Conservation (phyloP, 179 eudicot genomes). For the Beta macrorhiza region DNA sequence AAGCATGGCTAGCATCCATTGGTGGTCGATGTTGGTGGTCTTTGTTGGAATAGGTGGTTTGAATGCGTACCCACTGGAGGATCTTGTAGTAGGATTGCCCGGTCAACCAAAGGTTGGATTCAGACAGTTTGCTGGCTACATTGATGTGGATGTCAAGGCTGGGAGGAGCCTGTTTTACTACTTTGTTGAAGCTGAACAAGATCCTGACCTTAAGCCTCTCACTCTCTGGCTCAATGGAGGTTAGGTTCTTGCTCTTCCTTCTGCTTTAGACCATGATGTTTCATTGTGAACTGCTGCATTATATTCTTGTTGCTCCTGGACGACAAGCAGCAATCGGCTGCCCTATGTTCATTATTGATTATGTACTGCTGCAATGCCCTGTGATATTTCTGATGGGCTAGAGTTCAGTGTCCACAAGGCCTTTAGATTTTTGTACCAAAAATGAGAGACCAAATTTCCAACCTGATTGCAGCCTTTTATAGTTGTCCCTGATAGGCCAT, state of each 20-base stretch:
- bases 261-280: not conserved
- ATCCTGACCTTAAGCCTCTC: slow-evolving; percentile 60
- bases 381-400: not conserved
- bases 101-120: slow-evolving; percentile 80
- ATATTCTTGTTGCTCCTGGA: not conserved
- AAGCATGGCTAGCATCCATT: not conserved
- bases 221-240: slow-evolving; percentile 97
- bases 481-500: not conserved
- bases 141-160: slow-evolving; percentile 68
- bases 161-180: slow-evolving; percentile 90
- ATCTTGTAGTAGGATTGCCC: slow-evolving; percentile 60
- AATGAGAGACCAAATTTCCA: not conserved
- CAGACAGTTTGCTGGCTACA: slow-evolving; percentile 74
- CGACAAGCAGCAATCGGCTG: not conserved
- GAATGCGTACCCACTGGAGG: slow-evolving; percentile 64
- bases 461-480: not conserved
- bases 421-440: not conserved
- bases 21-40: slow-evolving; percentile 26
- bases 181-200: slow-evolving; percentile 67
- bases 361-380: not conserved
- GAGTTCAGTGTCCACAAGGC: not conserved
- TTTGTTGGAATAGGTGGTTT: slow-evolving; percentile 32
- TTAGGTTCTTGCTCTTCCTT: slow-evolving; percentile 19
- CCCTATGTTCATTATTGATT: not conserved
- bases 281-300: not conserved